Percentiles rank a stretch among this genome's conserved stretches.
phyloP scores from a whole-genome alignment of 1,139 yeast genomes.

The Kodamaea derodonti region DNA sequence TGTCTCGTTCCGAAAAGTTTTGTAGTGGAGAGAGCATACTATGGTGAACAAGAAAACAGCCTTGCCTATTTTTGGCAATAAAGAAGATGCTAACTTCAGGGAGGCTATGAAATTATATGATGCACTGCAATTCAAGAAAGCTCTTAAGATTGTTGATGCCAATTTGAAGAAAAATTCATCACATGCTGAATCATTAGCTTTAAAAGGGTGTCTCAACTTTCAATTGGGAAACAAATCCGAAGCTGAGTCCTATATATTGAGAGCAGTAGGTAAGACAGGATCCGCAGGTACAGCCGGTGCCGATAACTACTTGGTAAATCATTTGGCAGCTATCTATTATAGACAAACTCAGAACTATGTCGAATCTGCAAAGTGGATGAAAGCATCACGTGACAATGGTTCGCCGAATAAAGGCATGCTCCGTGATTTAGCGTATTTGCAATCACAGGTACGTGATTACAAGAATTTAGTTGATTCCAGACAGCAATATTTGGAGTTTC shows the following conservation, averaged over 20 bases:
- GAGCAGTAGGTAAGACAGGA: slow-evolving; percentile 49
- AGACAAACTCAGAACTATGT: slow-evolving; percentile 65
- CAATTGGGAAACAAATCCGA: slow-evolving; percentile 55
- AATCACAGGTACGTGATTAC: slow-evolving; percentile 75
- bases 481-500: slow-evolving; percentile 64
- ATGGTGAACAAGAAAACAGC: slow-evolving; percentile 24
- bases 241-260: slow-evolving; percentile 57
- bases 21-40: neutral
- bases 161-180: slow-evolving; percentile 71
- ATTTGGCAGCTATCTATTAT: slow-evolving; percentile 81
- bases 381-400: slow-evolving; percentile 74
- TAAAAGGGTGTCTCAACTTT: slow-evolving; percentile 72
- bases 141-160: slow-evolving; percentile 71
- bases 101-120: slow-evolving; percentile 85
- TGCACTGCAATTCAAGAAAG: slow-evolving; percentile 79
- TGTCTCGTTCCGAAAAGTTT: neutral
- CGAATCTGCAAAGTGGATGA: slow-evolving; percentile 78
- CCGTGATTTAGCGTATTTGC: slow-evolving; percentile 78
- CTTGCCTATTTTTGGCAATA: slow-evolving; percentile 38
- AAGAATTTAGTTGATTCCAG: slow-evolving; percentile 61
- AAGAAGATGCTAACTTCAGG: slow-evolving; percentile 69
- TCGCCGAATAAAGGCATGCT: slow-evolving; percentile 75
- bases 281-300: slow-evolving; percentile 26
- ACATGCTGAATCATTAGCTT: slow-evolving; percentile 79
- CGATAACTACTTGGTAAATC: slow-evolving; percentile 69